Percentiles rank a stretch among this genome's conserved stretches.
phyloP scores from a whole-genome alignment of 768 basidiomycete genomes.

The Tricholoma saponaceum region DNA sequence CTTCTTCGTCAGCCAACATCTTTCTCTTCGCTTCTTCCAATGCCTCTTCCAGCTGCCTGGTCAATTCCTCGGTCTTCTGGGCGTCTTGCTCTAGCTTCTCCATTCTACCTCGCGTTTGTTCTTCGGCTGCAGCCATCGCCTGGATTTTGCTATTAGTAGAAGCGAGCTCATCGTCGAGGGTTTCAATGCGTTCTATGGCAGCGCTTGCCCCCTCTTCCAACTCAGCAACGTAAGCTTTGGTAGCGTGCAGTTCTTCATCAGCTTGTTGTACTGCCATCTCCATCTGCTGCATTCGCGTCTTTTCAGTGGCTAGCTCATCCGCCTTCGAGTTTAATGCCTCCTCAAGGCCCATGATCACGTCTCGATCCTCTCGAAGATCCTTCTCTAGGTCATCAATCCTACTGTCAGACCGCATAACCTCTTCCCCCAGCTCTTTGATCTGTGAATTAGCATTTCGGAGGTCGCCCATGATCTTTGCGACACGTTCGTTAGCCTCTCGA shows the following conservation, averaged over 20 bases:
- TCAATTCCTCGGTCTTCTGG: constrained; percentile 50
- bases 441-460: constrained; percentile 56
- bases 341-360: constrained; percentile 39
- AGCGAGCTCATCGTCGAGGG: constrained; percentile 53
- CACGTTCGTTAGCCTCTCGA: constrained; percentile 59
- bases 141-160: constrained; percentile 42
- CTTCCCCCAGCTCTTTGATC: constrained; percentile 60
- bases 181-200: constrained; percentile 48
- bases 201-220: constrained; percentile 56
- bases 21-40: constrained; percentile 70
- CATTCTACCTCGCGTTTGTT: constrained; percentile 44
- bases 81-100: constrained; percentile 50
- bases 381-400: constrained; percentile 54
- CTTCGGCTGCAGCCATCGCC: constrained; percentile 39
- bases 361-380: constrained; percentile 51
- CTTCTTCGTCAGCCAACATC: constrained; percentile 59
- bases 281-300: constrained; percentile 21
- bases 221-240: constrained; percentile 51
- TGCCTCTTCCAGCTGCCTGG: constrained; percentile 69
- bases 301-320: constrained; percentile 34
- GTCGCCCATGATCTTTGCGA: constrained; percentile 52
- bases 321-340: constrained; percentile 33
- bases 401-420: constrained; percentile 46
- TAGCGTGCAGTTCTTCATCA: constrained; percentile 42
- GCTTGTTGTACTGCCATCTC: constrained; percentile 34